Evolutionary conservation across 2,329 filamentous ascomycete genomes (phyloP), one percentile per base, ranked within the genome.

Genomic region (Aspergillus vadensis): DNA sequence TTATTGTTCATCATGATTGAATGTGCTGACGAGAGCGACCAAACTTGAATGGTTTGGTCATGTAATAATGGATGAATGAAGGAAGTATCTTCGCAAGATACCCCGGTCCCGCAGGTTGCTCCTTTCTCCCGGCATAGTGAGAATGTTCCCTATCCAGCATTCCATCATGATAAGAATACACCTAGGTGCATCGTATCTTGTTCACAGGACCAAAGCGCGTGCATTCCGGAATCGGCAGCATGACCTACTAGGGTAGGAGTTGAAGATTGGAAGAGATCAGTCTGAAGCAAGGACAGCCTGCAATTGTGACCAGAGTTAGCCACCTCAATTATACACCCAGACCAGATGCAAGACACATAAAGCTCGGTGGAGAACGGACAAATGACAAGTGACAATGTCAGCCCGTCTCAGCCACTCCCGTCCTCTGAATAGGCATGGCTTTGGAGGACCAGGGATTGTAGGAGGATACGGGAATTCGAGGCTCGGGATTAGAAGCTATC

Each of bases 381-480:
- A 43, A 56, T 60, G 55, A 59, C 59, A 60, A 60, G 51, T 54
- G 57, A 58, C 57, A 43, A 27, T 52, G 50, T 47, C 57, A 66
- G 60, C 64, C 60, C 61, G 62, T 63, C 48, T 47, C 57, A 66
- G 60, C 64, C 60, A 63, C 64, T 63, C 48, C 60, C 54, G 54
- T 47, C 9, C 36, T 58, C 48, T 47, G 32, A 49, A 30, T 30
- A 27, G 15, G 47, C 47, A 49, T 49, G 47, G 47, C 47, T 25
- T n/a, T 30, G n/a, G 25, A 41, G 25, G 44, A 21, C 38, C 1
- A 36, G 48, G 52, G n/a, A 51, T 17, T 9, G 23, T 43, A 39
- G 39, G 39, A 30, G 36, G 12, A 32, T 55, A 44, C 38, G 21
- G 53, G 43, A 41, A 21, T 17, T 51, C 36, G 47, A 53, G 44